A percentile compares a stretch with the other conserved stretches of the same genome.
Conservation (phyloP, 2,329 filamentous ascomycete species). For the Emergomyces pasteurianus region DNA sequence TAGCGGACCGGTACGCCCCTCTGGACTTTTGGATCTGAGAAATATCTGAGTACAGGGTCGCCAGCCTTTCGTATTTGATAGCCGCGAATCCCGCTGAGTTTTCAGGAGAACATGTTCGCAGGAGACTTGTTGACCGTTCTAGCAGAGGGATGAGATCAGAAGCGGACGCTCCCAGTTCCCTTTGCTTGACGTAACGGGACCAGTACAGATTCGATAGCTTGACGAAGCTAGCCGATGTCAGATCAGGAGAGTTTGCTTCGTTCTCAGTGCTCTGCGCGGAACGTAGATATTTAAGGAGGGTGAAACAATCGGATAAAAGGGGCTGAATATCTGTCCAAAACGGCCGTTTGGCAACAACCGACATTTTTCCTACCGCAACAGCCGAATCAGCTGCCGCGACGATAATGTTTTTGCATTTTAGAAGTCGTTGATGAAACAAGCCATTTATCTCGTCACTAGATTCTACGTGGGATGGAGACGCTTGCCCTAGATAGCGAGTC, state of each 20-base stretch:
- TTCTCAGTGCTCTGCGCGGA: constrained; percentile 4
- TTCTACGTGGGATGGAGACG: constrained; percentile 12
- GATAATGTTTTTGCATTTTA: constrained; percentile 25
- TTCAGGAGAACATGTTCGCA: constrained; percentile 22
- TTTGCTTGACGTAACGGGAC: constrained; percentile 34
- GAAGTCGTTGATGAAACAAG: constrained; percentile 21
- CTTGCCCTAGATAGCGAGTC: constrained; percentile 28
- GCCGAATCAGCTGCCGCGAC: constrained; percentile 30
- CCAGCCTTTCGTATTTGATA: constrained; percentile 35
- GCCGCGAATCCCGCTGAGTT: constrained; percentile 31
- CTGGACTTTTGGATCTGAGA: constrained; percentile 25
- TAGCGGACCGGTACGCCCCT: constrained; percentile 27
- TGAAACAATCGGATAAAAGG: constrained; percentile 25
- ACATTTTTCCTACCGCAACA: constrained; percentile 28
- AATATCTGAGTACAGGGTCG: constrained; percentile 28
- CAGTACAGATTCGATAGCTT: constrained; percentile 37
- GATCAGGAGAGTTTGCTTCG: constrained; percentile 6
- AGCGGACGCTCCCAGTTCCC: constrained; percentile 23
- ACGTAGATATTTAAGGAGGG: constrained; percentile 23
- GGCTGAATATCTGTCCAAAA: constrained; percentile 28
- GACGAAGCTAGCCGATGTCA: constrained; percentile 20
- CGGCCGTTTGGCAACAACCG: constrained; percentile 24
- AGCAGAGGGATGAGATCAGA: constrained; percentile 27
- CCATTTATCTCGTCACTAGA: constrained; percentile 20
- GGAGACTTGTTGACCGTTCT: constrained; percentile 28